A percentile compares a stretch with the other conserved stretches of the same genome.
Evolutionary conservation across 805 yeast species (phyloP).

Genomic region (Kurtzmaniella fragi): DNA sequence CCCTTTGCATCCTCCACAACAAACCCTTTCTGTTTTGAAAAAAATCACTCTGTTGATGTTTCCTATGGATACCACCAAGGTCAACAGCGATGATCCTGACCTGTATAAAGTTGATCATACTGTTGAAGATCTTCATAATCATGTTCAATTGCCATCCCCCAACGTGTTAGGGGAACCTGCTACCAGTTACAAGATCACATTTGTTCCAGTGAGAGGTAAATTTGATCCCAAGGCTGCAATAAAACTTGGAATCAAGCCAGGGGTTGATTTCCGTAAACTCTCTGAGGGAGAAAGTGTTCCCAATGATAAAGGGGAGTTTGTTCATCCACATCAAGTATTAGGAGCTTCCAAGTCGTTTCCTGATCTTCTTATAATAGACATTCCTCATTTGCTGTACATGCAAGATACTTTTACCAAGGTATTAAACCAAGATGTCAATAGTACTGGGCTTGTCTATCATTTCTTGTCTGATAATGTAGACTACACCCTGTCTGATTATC

Average conservation of each 20-base stretch:
- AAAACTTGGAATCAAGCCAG: slow-evolving; percentile 64
- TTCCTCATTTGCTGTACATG: slow-evolving; percentile 52
- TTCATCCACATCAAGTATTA: slow-evolving; percentile 69
- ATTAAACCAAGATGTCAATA: slow-evolving; percentile 1
- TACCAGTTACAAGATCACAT: slow-evolving; percentile 63
- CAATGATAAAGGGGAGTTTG: slow-evolving; percentile 51
- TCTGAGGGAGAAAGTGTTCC: slow-evolving; percentile 56
- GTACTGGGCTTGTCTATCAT: slow-evolving; percentile 57
- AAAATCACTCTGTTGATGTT: slow-evolving; percentile 51
- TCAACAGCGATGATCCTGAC: slow-evolving; percentile 32
- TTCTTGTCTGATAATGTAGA: slow-evolving; percentile 64
- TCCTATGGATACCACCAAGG: slow-evolving; percentile 42
- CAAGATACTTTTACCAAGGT: slow-evolving; percentile 19
- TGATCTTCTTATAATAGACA: slow-evolving; percentile 64
- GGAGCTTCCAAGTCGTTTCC: slow-evolving; percentile 55
- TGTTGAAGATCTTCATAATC: slow-evolving; percentile 35
- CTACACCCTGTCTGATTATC: slow-evolving; percentile 36
- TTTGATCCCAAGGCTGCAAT: slow-evolving; percentile 65
- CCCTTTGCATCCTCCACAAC: neutral
- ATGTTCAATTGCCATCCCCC: slow-evolving; percentile 27
- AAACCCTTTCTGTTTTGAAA: slow-evolving; percentile 8
- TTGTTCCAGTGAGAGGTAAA: slow-evolving; percentile 69
- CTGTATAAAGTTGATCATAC: slow-evolving; percentile 34
- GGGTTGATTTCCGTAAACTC: slow-evolving; percentile 52
- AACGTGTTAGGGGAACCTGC: slow-evolving; percentile 32